Evolutionary conservation across 768 basidiomycete species (phyloP).

Genomic region (Termitomyces titanicus): DNA sequence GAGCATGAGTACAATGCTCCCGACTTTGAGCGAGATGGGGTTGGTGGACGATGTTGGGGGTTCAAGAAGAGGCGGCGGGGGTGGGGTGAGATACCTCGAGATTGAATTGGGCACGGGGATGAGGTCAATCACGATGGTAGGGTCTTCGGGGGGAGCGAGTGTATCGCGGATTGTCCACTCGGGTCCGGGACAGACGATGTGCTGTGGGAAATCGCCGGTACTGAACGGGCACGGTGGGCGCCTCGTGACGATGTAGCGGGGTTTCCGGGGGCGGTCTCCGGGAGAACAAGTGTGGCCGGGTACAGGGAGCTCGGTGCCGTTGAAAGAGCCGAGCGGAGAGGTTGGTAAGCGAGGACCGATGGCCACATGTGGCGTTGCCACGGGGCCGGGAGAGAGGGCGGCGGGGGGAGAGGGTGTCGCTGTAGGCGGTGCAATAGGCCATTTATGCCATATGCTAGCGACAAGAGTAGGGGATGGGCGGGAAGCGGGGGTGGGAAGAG

Average conservation of each 20-base stretch:
- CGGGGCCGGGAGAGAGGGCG: background rate
- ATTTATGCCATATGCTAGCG: background rate
- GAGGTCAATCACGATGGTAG: background rate
- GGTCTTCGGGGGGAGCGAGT: background rate
- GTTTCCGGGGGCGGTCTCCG: background rate
- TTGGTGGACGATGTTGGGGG: background rate
- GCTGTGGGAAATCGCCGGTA: background rate
- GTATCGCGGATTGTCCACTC: background rate
- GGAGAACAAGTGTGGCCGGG: background rate
- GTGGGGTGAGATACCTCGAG: background rate
- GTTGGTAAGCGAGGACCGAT: background rate
- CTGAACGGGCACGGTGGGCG: background rate
- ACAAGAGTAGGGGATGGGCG: background rate
- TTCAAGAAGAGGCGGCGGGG: background rate
- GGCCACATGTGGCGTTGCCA: constrained; percentile 1
- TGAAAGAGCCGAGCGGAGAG: background rate
- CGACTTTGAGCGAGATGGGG: background rate
- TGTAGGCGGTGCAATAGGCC: background rate
- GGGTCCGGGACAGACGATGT: background rate
- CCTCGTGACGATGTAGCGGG: background rate
- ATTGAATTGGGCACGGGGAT: background rate
- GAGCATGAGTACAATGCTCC: background rate
- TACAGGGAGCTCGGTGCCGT: background rate
- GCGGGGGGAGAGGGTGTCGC: background rate
- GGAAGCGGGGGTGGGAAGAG: background rate